Conservation (phyloP, 305 asterid genomes). For the Withania somnifera region DNA sequence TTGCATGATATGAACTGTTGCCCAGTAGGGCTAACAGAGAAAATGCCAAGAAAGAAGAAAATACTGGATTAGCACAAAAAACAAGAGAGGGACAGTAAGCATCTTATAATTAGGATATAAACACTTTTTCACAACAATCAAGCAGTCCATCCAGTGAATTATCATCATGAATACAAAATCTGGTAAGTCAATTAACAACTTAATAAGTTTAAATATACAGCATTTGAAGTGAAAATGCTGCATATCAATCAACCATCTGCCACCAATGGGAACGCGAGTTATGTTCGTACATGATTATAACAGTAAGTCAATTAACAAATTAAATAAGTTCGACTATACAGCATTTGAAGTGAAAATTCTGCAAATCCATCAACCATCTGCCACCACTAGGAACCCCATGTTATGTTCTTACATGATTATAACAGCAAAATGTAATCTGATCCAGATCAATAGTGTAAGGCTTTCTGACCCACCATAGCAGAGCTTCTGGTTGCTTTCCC, state of each 20-base stretch:
- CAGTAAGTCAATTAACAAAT: neutral
- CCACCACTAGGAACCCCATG: neutral
- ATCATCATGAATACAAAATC: neutral
- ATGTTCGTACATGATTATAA: neutral
- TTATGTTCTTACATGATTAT: neutral
- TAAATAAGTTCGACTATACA: neutral
- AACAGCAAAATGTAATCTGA: neutral
- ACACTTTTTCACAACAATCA: neutral
- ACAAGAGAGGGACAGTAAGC: neutral
- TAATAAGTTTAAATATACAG: neutral
- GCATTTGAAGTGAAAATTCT: neutral
- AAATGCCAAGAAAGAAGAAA: neutral
- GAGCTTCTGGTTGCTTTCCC: neutral
- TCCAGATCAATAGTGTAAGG: neutral
- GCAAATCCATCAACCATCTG: neutral
- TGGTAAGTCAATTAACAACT: neutral
- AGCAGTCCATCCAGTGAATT: neutral
- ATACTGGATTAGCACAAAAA: neutral
- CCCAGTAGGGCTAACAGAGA: constrained; percentile 61
- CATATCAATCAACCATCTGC: neutral
- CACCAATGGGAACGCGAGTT: neutral
- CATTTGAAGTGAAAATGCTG: neutral
- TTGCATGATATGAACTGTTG: constrained; percentile 78
- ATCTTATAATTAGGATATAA: neutral
- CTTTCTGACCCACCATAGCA: neutral